Base-by-base conservation (phyloP, 2,329 filamentous ascomycete genomes). In the Phaeosphaeriaceae sp. region DNA sequence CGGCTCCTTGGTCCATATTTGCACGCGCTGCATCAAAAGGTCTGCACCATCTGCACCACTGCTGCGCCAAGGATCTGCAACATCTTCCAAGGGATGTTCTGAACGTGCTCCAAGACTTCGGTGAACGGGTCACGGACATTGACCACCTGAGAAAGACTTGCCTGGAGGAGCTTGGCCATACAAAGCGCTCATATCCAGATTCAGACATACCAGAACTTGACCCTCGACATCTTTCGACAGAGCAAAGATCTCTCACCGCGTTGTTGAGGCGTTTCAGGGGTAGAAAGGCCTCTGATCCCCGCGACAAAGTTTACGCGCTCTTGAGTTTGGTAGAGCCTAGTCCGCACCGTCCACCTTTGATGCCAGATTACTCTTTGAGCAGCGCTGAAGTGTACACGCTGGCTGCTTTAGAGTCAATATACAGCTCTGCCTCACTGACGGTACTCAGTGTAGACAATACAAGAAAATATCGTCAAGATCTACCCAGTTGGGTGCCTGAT, bases 401-500 rank as follows among this genome's bases (percentile, higher is more conserved):
- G 44, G 60, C 56, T 19, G 59, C 54, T 6, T 10, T 65, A 1
- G 51, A 51, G 21, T 46, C 27, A 20, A 66, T 60, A 17, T 56
- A 22, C n/a, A 22, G 22, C 2, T 41, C 46, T 15, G 24, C 36
- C 15, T 53, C 41, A 13, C 53, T 61, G 10, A 59, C 59, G 0
- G 49, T 65, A 1, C 51, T 67, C n/a, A 60, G 51, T 25, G 62
- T 49, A 20, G 67, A 65, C 19, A 24, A 61, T 0, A 60, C 60
- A 20, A 58, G 62, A 44, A 66, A 65, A 27, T 60, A 48, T 31
- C 31, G 63, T 3, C 21, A 53, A 7, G 60, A 68, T 40, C n/a
- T 70, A 20, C 65, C 66, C 9, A 66, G 60, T 1, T 70, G 65
- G 66, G 69, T 65, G 3, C 65, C 68, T 0, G 63, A 70, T 47